These are phyloP conservation scores for Salix arbutifolia DNA, from an alignment of 345 rosid species.

Conservation along the genomic window DNA sequence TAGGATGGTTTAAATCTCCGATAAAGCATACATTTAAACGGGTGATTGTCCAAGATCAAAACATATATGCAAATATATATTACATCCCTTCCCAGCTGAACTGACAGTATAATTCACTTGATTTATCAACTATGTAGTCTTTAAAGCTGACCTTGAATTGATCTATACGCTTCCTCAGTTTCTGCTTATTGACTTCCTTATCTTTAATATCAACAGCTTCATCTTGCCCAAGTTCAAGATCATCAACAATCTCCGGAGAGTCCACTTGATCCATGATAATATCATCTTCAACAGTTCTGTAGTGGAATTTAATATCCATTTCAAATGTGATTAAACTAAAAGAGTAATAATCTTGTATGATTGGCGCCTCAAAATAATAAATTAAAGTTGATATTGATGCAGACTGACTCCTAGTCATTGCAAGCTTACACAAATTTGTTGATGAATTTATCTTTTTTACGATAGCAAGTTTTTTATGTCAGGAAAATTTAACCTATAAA, in stretches of 20 bases:
- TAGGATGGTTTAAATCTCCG: neutral
- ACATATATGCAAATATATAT: neutral
- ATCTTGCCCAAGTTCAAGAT: constrained; percentile 84
- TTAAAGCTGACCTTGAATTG: constrained; percentile 60
- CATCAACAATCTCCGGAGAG: constrained; percentile 78
- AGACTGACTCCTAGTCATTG: neutral
- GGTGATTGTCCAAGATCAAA: neutral
- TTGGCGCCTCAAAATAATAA: neutral
- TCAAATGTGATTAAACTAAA: neutral
- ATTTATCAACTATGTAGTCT: neutral
- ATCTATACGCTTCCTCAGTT: constrained; percentile 60
- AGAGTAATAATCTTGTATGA: neutral
- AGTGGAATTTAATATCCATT: constrained; percentile 7
- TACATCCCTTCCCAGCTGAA: neutral
- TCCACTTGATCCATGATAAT: constrained; percentile 75
- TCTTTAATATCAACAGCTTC: constrained; percentile 84
- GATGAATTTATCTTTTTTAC: neutral
- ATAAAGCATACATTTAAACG: neutral
- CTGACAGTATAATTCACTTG: neutral
- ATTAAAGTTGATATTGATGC: neutral
- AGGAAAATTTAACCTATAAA: neutral
- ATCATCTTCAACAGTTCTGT: constrained; percentile 84
- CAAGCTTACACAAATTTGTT: neutral
- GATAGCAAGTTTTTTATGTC: neutral
- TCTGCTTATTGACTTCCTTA: constrained; percentile 78